Evolutionary conservation across 345 rosid species (phyloP).

Genomic region (Eucalyptus curtisii): DNA sequence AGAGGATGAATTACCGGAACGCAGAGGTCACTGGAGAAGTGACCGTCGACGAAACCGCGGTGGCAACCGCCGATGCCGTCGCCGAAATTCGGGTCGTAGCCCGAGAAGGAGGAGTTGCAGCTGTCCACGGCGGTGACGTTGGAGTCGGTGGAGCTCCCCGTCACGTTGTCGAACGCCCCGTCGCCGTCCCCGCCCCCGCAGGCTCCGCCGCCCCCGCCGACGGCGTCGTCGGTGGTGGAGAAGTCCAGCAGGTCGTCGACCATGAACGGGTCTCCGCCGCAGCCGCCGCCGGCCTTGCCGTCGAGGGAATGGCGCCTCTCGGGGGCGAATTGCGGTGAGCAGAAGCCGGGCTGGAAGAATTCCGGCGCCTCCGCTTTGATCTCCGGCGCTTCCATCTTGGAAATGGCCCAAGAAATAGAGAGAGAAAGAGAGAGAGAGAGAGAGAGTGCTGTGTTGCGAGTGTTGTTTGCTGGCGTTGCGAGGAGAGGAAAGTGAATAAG

Average conservation of each 20-base stretch:
- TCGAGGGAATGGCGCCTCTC: conserved; percentile 24
- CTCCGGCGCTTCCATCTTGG: conserved; percentile 4
- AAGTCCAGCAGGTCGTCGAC: conserved; percentile 91
- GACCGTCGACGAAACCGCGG: conserved; percentile 18
- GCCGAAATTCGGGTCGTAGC: conserved; percentile 15
- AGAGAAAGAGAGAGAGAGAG: not conserved
- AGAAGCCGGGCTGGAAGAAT: not conserved
- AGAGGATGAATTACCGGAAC: conserved; percentile 52
- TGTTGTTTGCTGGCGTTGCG: not conserved
- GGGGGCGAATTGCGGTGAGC: conserved; percentile 14
- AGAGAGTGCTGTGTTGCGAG: not conserved
- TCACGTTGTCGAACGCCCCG: not conserved
- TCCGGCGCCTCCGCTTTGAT: conserved; percentile 9
- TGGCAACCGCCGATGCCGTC: conserved; percentile 17
- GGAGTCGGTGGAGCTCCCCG: conserved; percentile 34
- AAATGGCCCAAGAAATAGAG: not conserved
- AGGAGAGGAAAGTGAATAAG: not conserved
- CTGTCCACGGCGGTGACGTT: conserved; percentile 37
- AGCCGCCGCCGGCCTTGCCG: not conserved
- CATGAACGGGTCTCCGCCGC: conserved; percentile 46
- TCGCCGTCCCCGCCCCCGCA: conserved; percentile 3
- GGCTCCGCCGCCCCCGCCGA: conserved; percentile 21
- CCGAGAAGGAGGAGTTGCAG: conserved; percentile 60
- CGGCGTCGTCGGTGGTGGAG: conserved; percentile 56
- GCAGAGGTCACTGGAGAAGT: conserved; percentile 65